Evolutionary conservation across 768 basidiomycete species (phyloP).

Genomic region (Mycena pura): DNA sequence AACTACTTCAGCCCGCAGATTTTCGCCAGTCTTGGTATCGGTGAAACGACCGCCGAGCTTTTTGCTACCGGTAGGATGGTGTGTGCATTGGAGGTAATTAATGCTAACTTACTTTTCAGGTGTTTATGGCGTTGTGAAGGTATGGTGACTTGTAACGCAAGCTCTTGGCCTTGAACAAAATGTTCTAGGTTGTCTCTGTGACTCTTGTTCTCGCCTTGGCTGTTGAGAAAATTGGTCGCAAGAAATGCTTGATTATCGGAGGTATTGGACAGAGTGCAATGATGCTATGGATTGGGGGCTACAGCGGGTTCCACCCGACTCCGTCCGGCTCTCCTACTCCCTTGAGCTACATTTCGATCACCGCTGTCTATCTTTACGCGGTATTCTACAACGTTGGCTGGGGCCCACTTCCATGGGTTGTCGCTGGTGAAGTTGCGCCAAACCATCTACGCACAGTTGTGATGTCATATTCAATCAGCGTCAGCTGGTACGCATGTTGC

Average conservation of each 20-base stretch:
- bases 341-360: slow-evolving; percentile 50
- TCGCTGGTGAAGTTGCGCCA: slow-evolving; percentile 51
- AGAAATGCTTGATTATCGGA: slow-evolving; percentile 54
- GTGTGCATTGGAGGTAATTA: background rate
- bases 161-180: slow-evolving; percentile 17
- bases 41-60: slow-evolving; percentile 47
- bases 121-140: slow-evolving; percentile 45
- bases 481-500: slow-evolving; percentile 40
- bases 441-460: slow-evolving; percentile 50
- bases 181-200: slow-evolving; percentile 47
- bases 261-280: slow-evolving; percentile 54
- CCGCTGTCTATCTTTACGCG: slow-evolving; percentile 55
- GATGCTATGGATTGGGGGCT: slow-evolving; percentile 58
- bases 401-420: slow-evolving; percentile 50
- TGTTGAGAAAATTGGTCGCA: slow-evolving; percentile 57
- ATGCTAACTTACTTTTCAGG: slow-evolving; percentile 24
- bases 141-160: slow-evolving; percentile 3
- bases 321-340: slow-evolving; percentile 41
- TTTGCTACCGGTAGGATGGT: slow-evolving; percentile 55
- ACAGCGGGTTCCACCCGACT: slow-evolving; percentile 42
- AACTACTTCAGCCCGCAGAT: slow-evolving; percentile 62
- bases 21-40: slow-evolving; percentile 55
- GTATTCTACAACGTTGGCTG: slow-evolving; percentile 53
- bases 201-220: slow-evolving; percentile 48
- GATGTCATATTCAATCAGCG: slow-evolving; percentile 44